Evolutionary conservation across 2,329 filamentous ascomycete species (phyloP).

Genomic region (Claviceps monticola): DNA sequence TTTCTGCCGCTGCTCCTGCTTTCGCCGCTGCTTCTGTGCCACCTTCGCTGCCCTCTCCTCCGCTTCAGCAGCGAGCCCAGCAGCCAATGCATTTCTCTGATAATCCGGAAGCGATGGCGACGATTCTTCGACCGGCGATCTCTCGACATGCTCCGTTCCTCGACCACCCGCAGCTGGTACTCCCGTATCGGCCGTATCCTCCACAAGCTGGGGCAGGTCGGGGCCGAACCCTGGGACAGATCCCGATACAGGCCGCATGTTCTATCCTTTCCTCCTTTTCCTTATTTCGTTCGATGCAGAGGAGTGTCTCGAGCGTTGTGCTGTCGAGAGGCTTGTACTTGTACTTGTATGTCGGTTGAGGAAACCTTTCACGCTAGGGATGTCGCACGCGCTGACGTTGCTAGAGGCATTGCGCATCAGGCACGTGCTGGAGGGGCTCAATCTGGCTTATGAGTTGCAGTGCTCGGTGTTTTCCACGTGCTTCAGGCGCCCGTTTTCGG

Average conservation of each 20-base stretch:
- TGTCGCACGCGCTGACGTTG: constrained; percentile 1
- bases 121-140: constrained; percentile 11
- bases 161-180: constrained; percentile 18
- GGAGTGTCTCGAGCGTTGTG: background rate
- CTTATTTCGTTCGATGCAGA: background rate
- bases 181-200: constrained; percentile 29
- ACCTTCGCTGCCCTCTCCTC: constrained; percentile 8
- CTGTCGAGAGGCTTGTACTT: background rate
- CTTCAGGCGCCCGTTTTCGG: no score
- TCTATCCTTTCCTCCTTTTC: constrained; percentile 5
- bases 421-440: background rate
- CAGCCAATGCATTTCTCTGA: constrained; percentile 14
- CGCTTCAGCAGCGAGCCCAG: constrained; percentile 10
- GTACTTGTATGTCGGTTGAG: background rate
- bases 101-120: constrained; percentile 9
- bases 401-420: constrained; percentile 9
- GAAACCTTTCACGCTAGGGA: background rate
- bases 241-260: constrained; percentile 21
- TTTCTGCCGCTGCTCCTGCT: constrained; percentile 8
- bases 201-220: constrained; percentile 11
- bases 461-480: no score
- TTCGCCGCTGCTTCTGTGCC: constrained; percentile 7
- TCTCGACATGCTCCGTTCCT: constrained; percentile 22
- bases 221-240: background rate
- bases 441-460: background rate